Evolutionary conservation across 441 rosid genomes (phyloP).

Genomic region (Jatropha podagrica): DNA sequence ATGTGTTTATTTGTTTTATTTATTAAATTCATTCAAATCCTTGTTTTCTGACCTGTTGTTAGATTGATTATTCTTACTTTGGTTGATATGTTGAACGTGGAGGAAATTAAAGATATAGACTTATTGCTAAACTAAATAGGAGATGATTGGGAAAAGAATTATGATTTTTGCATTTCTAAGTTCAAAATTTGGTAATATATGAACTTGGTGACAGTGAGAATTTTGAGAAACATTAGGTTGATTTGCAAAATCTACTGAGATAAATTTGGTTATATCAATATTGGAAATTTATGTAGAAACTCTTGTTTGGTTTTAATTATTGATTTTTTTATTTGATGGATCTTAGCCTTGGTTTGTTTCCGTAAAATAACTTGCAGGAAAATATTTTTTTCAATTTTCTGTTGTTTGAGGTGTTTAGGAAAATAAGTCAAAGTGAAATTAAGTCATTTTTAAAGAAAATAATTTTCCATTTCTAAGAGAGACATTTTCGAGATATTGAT

Average conservation of each 20-base stretch:
- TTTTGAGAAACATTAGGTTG: not conserved
- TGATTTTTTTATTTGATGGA: not conserved
- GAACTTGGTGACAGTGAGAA: conserved; percentile 7
- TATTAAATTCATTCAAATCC: not conserved
- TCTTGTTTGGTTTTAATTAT: not conserved
- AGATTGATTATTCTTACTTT: conserved; percentile 7
- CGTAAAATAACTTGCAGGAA: too few relatives aligned
- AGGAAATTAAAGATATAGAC: not conserved
- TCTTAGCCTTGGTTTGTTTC: not conserved
- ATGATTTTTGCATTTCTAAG: not conserved
- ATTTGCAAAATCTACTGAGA: not conserved
- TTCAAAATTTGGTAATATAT: conserved; percentile 4
- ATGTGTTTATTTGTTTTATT: not conserved
- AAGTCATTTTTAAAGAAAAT: too few relatives aligned
- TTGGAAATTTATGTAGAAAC: not conserved
- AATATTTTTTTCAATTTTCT: too few relatives aligned
- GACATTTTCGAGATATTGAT: too few relatives aligned
- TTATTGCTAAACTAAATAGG: not conserved
- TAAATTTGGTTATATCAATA: too few relatives aligned
- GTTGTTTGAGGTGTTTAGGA: too few relatives aligned
- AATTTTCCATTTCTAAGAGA: too few relatives aligned
- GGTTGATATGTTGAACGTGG: not conserved
- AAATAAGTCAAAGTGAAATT: too few relatives aligned
- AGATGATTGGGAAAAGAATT: not conserved
- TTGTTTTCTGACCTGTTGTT: not conserved